phyloP scores from a whole-genome alignment of 306 rosid genomes.

The Cucurbita ficifolia region DNA sequence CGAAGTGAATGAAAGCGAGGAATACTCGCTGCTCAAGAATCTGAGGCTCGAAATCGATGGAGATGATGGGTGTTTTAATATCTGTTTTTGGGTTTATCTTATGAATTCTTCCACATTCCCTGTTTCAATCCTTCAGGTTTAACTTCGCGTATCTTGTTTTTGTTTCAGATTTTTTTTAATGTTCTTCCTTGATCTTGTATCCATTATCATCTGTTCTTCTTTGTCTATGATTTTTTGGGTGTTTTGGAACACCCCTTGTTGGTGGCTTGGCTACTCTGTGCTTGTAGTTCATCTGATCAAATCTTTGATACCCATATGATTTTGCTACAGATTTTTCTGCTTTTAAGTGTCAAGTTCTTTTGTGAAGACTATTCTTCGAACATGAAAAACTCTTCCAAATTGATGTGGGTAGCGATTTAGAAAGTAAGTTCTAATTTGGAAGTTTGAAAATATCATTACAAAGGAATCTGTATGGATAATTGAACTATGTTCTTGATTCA shows the following conservation, averaged over 20 bases:
- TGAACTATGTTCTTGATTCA: background rate
- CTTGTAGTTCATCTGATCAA: background rate
- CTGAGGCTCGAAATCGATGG: conserved; percentile 40
- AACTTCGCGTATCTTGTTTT: background rate
- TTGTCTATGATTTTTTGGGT: background rate
- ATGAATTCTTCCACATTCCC: conserved; percentile 45
- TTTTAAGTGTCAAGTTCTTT: background rate
- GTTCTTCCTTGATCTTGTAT: background rate
- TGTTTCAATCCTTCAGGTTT: conserved; percentile 54
- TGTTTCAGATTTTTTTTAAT: background rate
- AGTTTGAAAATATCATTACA: background rate
- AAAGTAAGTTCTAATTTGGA: background rate
- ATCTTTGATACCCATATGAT: background rate
- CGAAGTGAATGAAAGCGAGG: conserved; percentile 23
- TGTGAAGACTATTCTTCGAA: background rate
- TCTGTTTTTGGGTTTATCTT: conserved; percentile 82
- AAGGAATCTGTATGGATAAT: background rate
- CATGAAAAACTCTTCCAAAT: background rate
- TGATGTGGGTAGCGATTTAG: background rate
- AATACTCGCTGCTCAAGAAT: conserved; percentile 47
- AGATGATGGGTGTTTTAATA: conserved; percentile 32
- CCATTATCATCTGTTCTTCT: background rate
- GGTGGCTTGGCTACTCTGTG: background rate
- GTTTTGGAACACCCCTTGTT: background rate
- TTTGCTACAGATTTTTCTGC: background rate